phyloP scores from a whole-genome alignment of 768 basidiomycete genomes.

The Royoungia palumana region DNA sequence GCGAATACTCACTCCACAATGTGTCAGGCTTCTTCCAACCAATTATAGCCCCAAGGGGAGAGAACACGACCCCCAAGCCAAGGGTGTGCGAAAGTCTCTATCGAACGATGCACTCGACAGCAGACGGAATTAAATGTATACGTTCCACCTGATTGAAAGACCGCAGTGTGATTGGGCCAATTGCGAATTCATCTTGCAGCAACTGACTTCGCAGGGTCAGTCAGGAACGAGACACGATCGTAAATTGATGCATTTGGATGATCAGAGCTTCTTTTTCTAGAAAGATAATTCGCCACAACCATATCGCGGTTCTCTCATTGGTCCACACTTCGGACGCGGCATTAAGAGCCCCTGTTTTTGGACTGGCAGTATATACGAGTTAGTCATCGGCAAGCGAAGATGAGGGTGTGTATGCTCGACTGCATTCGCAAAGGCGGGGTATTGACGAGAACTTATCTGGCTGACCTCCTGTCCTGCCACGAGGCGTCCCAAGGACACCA shows the following conservation, averaged over 20 bases:
- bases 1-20: conserved; percentile 15
- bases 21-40: neutral
- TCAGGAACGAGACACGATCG: conserved; percentile 13
- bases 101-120: neutral
- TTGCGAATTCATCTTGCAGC: conserved; percentile 3
- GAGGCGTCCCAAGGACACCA: conserved; percentile 8
- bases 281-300: conserved; percentile 4
- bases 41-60: neutral
- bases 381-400: no score
- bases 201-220: conserved; percentile 11
- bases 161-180: neutral
- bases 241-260: conserved; percentile 1
- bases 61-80: neutral
- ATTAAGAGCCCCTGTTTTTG: conserved; percentile 2
- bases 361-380: neutral
- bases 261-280: conserved; percentile 9
- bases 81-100: neutral
- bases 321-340: conserved; percentile 14
- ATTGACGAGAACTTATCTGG: neutral
- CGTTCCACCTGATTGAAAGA: conserved; percentile 7
- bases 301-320: conserved; percentile 20
- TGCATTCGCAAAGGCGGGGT: neutral
- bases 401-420: neutral
- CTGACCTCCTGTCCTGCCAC: conserved; percentile 10
- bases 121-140: neutral